Conservation (phyloP, 2,329 filamentous ascomycete species). For the Clonostachys chloroleuca region DNA sequence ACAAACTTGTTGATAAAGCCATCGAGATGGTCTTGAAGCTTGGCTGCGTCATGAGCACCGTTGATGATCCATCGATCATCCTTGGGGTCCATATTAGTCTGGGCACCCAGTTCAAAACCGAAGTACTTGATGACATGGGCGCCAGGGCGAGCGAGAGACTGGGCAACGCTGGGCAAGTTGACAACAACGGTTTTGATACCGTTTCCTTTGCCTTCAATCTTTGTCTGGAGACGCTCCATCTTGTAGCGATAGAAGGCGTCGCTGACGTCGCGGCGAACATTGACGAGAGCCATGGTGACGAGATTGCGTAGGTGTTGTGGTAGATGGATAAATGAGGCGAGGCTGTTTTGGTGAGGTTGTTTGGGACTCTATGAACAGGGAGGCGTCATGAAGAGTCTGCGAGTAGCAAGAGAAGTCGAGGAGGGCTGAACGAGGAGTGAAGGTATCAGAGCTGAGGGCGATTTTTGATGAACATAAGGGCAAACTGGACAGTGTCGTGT, state of each 20-base stretch:
- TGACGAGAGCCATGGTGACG: conserved; percentile 91
- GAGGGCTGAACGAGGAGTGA: conserved; percentile 32
- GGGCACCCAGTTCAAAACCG: conserved; percentile 95
- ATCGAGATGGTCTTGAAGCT: conserved; percentile 97
- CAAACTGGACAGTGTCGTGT: conserved; percentile 41
- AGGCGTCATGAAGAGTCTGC: conserved; percentile 34
- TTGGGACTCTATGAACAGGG: conserved; percentile 13
- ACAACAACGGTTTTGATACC: conserved; percentile 98
- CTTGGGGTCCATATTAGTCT: conserved; percentile 95
- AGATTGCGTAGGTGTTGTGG: conserved; percentile 20
- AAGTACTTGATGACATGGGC: conserved; percentile 99
- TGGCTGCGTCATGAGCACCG: conserved; percentile 88
- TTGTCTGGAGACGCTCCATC: conserved; percentile 98
- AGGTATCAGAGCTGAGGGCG: conserved; percentile 49
- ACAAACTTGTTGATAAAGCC: conserved; percentile 99
- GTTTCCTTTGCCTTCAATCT: conserved; percentile 99
- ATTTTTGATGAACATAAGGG: conserved; percentile 47
- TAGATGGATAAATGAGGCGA: conserved; percentile 4
- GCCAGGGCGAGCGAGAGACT: conserved; percentile 86
- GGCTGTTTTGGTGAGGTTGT: conserved; percentile 7
- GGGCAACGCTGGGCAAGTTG: conserved; percentile 91
- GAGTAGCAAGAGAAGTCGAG: conserved; percentile 22
- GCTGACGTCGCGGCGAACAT: conserved; percentile 96
- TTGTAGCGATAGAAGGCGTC: conserved; percentile 99
- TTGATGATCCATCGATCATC: conserved; percentile 99